phyloP scores from a whole-genome alignment of 768 basidiomycete species.

The Tulasnella sp. region DNA sequence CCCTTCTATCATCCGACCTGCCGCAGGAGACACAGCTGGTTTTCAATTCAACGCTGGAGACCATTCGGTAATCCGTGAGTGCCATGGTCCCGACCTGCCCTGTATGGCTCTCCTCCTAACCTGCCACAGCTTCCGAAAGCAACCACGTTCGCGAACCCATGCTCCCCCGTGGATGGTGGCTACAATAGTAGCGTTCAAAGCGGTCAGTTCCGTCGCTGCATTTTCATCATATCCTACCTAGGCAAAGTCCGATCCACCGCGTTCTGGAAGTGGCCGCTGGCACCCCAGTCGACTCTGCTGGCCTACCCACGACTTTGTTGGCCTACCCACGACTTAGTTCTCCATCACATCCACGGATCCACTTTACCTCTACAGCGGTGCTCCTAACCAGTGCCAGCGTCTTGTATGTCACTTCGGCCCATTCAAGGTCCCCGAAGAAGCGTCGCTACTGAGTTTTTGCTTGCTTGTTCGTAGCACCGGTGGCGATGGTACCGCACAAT shows the following conservation, averaged over 20 bases:
- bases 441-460: background rate
- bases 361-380: slow-evolving; percentile 17
- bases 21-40: slow-evolving; percentile 11
- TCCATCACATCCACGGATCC: background rate
- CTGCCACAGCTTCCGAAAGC: background rate
- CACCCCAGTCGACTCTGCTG: slow-evolving; percentile 8
- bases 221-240: too few species aligned
- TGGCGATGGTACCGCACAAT: background rate
- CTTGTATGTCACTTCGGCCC: slow-evolving; percentile 1
- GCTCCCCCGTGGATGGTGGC: slow-evolving; percentile 2
- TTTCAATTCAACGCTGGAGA: slow-evolving; percentile 9
- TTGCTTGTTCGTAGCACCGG: background rate
- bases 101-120: background rate
- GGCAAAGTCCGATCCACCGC: background rate
- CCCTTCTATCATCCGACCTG: slow-evolving; percentile 15
- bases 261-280: slow-evolving; percentile 1
- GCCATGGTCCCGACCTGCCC: background rate
- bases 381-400: slow-evolving; percentile 11
- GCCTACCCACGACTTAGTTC: slow-evolving; percentile 13
- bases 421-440: background rate
- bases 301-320: slow-evolving; percentile 5
- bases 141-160: slow-evolving; percentile 13
- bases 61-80: background rate
- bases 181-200: slow-evolving; percentile 3
- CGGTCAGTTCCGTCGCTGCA: background rate